These are phyloP conservation scores for Eimeria brunetti DNA, from an alignment of 169 alveolate genomes.

Conservation along the genomic window DNA sequence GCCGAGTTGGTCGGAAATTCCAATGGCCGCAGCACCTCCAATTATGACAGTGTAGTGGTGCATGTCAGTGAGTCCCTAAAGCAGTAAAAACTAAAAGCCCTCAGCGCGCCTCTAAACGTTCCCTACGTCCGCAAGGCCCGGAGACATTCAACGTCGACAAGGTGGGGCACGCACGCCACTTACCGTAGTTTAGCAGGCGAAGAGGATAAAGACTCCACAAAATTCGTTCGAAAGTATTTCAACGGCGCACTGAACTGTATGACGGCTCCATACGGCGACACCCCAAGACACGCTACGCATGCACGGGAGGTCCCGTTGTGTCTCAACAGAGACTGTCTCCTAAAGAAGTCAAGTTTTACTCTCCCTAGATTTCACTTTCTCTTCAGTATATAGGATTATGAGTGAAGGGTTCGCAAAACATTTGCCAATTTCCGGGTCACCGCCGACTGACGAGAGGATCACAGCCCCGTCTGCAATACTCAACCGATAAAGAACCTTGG, in stretches of 20 bases:
- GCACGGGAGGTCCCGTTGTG: slow-evolving; percentile 33
- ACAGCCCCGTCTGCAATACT: slow-evolving; percentile 37
- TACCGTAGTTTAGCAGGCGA: background rate
- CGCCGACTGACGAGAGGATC: slow-evolving; percentile 43
- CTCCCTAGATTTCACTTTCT: background rate
- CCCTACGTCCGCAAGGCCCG: background rate
- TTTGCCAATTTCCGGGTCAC: background rate
- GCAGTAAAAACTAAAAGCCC: background rate
- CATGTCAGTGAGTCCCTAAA: background rate
- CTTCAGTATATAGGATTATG: background rate
- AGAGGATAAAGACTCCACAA: background rate
- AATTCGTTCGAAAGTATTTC: background rate
- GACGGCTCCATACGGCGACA: background rate
- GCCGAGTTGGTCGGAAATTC: background rate
- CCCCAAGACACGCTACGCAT: slow-evolving; percentile 25
- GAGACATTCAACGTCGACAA: slow-evolving; percentile 1
- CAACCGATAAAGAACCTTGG: background rate
- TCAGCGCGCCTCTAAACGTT: background rate
- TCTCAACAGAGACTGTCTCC: background rate
- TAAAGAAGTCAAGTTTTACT: background rate
- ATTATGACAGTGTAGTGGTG: background rate
- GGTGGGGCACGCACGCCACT: background rate
- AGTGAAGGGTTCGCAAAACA: background rate
- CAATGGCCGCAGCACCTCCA: background rate
- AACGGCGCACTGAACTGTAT: background rate